Evolutionary conservation across 352 stramenopile genomes (phyloP).

Genomic region (Globisporangium yorkense): DNA sequence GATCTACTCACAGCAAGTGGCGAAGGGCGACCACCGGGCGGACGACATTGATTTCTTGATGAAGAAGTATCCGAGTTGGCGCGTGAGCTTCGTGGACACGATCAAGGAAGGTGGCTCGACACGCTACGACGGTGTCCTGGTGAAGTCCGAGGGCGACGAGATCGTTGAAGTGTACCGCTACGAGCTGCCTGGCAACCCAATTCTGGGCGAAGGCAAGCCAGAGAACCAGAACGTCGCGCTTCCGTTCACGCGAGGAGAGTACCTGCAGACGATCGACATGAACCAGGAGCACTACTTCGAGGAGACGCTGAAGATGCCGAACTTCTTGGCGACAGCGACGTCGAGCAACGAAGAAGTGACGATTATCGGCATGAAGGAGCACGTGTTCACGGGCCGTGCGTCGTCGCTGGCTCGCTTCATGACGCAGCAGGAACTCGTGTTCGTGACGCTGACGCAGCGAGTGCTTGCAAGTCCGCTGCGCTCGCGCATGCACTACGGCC

Average conservation of each 20-base stretch:
- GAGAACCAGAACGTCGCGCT: constrained; percentile 88
- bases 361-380: constrained; percentile 88
- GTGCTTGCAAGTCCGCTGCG: constrained; percentile 68
- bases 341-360: constrained; percentile 22
- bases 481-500: constrained; percentile 84
- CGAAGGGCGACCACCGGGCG: constrained; percentile 64
- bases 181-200: constrained; percentile 83
- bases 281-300: constrained; percentile 90
- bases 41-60: constrained; percentile 89
- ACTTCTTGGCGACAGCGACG: constrained; percentile 4
- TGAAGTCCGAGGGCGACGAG: constrained; percentile 71
- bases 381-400: constrained; percentile 84
- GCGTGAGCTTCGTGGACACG: constrained; percentile 84
- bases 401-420: constrained; percentile 85
- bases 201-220: constrained; percentile 83
- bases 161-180: constrained; percentile 88
- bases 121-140: constrained; percentile 72
- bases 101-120: constrained; percentile 32
- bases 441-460: constrained; percentile 83
- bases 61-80: constrained; percentile 85
- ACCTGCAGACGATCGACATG: constrained; percentile 89
- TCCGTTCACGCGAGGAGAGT: constrained; percentile 82
- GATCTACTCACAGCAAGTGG: constrained; percentile 80
- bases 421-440: constrained; percentile 84
- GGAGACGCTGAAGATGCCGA: constrained; percentile 81